Conservation (phyloP, 495 filamentous ascomycete species). For the Podospora didyma region DNA sequence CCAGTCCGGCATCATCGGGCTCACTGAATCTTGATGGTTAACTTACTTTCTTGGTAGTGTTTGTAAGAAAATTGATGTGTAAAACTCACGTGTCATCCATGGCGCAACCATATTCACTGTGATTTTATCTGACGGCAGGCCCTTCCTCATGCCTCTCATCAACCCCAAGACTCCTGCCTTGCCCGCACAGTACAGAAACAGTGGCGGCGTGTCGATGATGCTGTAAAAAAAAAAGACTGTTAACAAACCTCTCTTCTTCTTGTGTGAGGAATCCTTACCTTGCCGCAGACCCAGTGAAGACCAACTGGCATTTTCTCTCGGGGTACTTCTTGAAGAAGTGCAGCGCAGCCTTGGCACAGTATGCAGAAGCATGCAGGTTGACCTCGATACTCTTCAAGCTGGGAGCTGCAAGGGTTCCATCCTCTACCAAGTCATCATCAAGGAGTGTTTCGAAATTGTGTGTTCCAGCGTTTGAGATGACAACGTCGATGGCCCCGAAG, state of each 20-base stretch:
- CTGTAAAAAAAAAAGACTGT: no score
- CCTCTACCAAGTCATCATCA: neutral
- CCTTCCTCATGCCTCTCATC: neutral
- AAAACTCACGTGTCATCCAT: neutral
- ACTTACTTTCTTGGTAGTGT: neutral
- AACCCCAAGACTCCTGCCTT: neutral
- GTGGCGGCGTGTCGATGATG: neutral
- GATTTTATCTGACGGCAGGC: neutral
- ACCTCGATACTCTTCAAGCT: constrained; percentile 1
- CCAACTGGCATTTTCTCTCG: neutral
- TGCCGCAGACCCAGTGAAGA: neutral
- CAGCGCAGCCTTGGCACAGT: neutral
- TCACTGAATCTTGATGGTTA: neutral
- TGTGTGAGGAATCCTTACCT: no score
- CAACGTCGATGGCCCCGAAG: neutral
- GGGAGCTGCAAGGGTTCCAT: neutral
- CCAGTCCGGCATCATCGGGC: neutral
- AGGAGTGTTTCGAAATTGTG: neutral
- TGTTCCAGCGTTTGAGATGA: neutral
- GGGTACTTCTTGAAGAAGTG: constrained; percentile 1
- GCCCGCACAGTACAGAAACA: neutral
- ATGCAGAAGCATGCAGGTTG: neutral
- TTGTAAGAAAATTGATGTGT: neutral
- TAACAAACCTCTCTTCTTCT: no score
- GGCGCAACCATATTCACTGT: constrained; percentile 1